A percentile compares a stretch with the other conserved stretches of the same genome.
Conservation (phyloP, 768 basidiomycete species). For the Suillus discolor region DNA sequence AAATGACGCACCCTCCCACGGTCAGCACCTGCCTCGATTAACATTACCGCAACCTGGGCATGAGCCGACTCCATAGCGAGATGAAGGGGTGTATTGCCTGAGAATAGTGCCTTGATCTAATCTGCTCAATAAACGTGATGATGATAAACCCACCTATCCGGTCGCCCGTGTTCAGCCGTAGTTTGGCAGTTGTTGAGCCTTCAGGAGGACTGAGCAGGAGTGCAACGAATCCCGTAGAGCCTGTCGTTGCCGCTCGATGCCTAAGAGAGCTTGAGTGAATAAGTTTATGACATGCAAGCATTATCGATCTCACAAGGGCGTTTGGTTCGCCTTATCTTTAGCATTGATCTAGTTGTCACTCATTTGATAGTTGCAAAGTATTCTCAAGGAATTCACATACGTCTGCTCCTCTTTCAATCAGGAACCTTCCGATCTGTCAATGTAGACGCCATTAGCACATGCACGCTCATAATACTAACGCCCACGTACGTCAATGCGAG, state of each 20-base stretch:
- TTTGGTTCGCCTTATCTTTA: slow-evolving; percentile 90
- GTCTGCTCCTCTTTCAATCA: slow-evolving; percentile 89
- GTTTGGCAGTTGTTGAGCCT: slow-evolving; percentile 58
- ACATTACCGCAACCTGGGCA: slow-evolving; percentile 83
- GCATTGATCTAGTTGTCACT: slow-evolving; percentile 76
- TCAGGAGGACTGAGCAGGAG: slow-evolving; percentile 86
- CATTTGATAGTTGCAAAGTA: slow-evolving; percentile 32
- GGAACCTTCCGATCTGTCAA: slow-evolving; percentile 79
- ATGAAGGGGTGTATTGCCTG: slow-evolving; percentile 96
- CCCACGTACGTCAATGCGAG: slow-evolving; percentile 69
- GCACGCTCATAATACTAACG: slow-evolving; percentile 28
- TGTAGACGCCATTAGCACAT: slow-evolving; percentile 29
- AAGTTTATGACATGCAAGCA: background rate
- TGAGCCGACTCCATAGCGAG: slow-evolving; percentile 97
- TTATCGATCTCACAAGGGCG: slow-evolving; percentile 67
- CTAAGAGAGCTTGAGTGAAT: slow-evolving; percentile 39
- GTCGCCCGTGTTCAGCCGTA: slow-evolving; percentile 85
- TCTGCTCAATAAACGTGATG: background rate
- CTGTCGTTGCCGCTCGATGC: slow-evolving; percentile 96
- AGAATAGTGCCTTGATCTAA: slow-evolving; percentile 14
- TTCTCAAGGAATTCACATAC: slow-evolving; percentile 54
- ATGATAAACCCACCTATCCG: slow-evolving; percentile 56
- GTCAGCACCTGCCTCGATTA: slow-evolving; percentile 97
- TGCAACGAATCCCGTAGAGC: slow-evolving; percentile 85
- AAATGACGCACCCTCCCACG: slow-evolving; percentile 69